A percentile compares a stretch with the other conserved stretches of the same genome.
phyloP scores from a whole-genome alignment of 1,139 yeast genomes.

The Geotrichum macrosporum region DNA sequence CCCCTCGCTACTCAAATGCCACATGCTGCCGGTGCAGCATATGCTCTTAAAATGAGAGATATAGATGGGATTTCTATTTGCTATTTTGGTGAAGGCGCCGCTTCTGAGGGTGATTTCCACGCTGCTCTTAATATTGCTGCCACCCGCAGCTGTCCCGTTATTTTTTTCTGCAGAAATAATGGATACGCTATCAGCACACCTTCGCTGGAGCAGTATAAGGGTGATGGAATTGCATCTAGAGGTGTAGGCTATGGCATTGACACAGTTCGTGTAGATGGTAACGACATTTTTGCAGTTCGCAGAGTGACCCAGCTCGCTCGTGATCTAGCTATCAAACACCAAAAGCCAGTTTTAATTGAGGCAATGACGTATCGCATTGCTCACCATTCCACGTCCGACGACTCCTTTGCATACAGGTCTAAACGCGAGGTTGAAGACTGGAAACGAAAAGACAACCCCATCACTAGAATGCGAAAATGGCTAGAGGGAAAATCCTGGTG shows the following conservation, averaged over 20 bases:
- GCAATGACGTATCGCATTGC: conserved; percentile 40
- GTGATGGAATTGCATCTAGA: conserved; percentile 39
- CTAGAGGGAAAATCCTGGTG: conserved; percentile 35
- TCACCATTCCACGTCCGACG: conserved; percentile 40
- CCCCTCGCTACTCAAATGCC: conserved; percentile 40
- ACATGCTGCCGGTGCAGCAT: conserved; percentile 41
- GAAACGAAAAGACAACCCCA: conserved; percentile 39
- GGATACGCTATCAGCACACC: conserved; percentile 41
- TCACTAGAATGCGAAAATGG: conserved; percentile 38
- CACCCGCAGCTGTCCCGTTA: conserved; percentile 37
- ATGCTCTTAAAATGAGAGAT: conserved; percentile 36
- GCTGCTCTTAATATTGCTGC: conserved; percentile 41
- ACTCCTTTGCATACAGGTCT: conserved; percentile 39
- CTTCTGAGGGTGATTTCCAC: conserved; percentile 41
- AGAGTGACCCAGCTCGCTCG: conserved; percentile 36
- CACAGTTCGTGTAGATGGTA: conserved; percentile 39
- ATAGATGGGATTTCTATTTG: conserved; percentile 33
- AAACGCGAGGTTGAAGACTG: conserved; percentile 39
- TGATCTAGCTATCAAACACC: conserved; percentile 33
- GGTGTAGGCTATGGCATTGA: conserved; percentile 40
- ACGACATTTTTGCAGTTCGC: conserved; percentile 38
- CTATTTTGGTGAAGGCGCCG: conserved; percentile 41
- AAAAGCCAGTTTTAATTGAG: conserved; percentile 37
- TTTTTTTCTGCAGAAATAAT: conserved; percentile 39
- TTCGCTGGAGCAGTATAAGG: conserved; percentile 37